phyloP scores from a whole-genome alignment of 371 early-diverging fungal species.

The Amoeboaphelidium occidentale region DNA sequence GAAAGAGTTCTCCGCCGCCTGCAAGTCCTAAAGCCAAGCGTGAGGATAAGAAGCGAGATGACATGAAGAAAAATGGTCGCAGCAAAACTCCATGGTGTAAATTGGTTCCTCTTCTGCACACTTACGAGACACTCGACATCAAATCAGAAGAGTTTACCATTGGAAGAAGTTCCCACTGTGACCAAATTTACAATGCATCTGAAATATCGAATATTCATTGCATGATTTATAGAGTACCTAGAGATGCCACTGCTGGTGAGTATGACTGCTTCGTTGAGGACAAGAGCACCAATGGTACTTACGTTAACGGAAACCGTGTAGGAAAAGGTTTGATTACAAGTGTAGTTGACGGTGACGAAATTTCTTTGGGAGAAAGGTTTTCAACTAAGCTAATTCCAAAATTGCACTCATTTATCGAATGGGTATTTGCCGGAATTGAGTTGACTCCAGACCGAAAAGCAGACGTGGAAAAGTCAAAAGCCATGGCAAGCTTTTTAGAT shows the following conservation, averaged over 20 bases:
- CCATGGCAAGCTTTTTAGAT: not conserved
- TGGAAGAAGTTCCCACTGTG: not conserved
- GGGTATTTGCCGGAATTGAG: not conserved
- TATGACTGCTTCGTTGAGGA: not conserved
- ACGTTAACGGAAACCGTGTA: not conserved
- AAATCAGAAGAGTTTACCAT: not conserved
- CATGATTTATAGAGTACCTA: not conserved
- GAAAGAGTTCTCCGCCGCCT: too few relatives aligned
- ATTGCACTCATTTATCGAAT: not conserved
- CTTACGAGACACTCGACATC: not conserved
- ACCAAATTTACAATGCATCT: not conserved
- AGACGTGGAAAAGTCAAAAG: not conserved
- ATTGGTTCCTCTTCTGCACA: not conserved
- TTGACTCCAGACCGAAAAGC: not conserved
- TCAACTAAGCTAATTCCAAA: not conserved
- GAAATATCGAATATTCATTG: not conserved
- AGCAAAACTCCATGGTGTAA: not conserved
- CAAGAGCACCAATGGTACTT: not conserved
- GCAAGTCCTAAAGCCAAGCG: too few relatives aligned
- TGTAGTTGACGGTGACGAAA: not conserved
- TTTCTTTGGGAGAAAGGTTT: not conserved
- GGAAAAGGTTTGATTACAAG: not conserved
- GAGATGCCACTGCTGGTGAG: not conserved
- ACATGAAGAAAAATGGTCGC: too few relatives aligned
- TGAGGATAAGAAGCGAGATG: too few relatives aligned